Percentiles rank a stretch among this genome's conserved stretches.
Conservation (phyloP, 345 rosid species). For the Hibiscus syriacus region DNA sequence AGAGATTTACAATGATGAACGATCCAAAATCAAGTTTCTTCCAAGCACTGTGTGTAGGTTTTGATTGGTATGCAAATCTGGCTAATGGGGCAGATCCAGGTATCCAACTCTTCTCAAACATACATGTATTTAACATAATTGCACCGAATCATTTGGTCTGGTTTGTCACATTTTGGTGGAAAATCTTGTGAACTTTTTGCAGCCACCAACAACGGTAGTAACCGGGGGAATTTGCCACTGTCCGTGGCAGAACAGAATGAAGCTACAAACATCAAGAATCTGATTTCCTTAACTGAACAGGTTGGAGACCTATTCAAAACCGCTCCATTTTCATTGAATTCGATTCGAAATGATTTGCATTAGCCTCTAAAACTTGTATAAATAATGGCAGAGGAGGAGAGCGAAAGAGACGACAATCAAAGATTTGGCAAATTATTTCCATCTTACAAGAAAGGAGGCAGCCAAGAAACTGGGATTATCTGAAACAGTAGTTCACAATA, state of each 20-base stretch:
- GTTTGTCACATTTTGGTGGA: background rate
- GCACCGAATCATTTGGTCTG: background rate
- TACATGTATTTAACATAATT: background rate
- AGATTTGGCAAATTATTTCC: slow-evolving; percentile 33
- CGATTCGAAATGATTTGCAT: background rate
- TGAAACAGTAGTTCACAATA: slow-evolving; percentile 53
- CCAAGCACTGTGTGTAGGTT: background rate
- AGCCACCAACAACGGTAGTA: background rate
- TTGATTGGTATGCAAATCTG: background rate
- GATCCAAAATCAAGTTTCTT: slow-evolving; percentile 18
- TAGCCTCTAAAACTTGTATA: background rate
- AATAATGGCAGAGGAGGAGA: slow-evolving; percentile 49
- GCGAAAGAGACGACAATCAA: slow-evolving; percentile 29
- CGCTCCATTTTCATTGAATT: background rate
- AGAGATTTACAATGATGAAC: slow-evolving; percentile 30
- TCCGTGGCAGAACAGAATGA: slow-evolving; percentile 25
- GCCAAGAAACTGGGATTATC: slow-evolving; percentile 37
- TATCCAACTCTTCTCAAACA: background rate
- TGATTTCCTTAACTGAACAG: background rate
- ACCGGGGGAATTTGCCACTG: background rate
- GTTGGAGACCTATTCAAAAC: background rate
- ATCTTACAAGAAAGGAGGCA: slow-evolving; percentile 48
- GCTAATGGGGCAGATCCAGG: background rate
- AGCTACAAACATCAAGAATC: background rate
- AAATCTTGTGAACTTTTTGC: background rate